Conservation (phyloP, 805 yeast species). For the Huiozyma sinensis region DNA sequence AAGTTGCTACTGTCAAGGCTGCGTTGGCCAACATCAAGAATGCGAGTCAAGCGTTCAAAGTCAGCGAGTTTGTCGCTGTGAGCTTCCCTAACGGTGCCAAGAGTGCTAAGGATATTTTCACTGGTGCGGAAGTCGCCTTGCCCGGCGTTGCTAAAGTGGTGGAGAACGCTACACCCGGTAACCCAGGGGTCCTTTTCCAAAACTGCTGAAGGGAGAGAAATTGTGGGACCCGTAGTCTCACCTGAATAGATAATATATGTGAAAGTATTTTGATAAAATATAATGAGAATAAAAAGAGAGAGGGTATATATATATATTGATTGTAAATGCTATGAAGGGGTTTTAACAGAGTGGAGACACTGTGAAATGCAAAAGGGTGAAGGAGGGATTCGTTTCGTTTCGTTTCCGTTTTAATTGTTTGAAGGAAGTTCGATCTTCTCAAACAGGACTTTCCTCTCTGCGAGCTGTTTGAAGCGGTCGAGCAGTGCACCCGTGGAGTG, state of each 20-base stretch:
- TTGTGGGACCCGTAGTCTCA: neutral
- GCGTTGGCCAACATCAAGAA: constrained; percentile 47
- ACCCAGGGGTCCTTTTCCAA: constrained; percentile 73
- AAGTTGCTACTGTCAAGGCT: constrained; percentile 51
- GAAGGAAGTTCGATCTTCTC: constrained; percentile 18
- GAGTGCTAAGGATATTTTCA: constrained; percentile 51
- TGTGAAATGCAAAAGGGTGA: neutral
- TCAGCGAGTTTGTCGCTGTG: constrained; percentile 50
- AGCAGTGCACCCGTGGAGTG: constrained; percentile 13
- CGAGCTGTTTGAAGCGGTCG: constrained; percentile 10
- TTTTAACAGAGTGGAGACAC: neutral
- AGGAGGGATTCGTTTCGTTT: too few species aligned
- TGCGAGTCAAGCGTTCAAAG: constrained; percentile 50
- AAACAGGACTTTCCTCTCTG: constrained; percentile 14
- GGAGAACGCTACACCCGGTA: constrained; percentile 84
- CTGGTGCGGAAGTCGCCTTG: constrained; percentile 62
- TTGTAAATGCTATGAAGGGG: neutral
- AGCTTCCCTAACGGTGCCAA: constrained; percentile 52
- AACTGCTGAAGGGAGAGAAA: constrained; percentile 35
- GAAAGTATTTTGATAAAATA: neutral
- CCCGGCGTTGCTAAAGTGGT: constrained; percentile 52
- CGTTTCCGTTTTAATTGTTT: constrained; percentile 14
- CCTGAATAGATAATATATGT: neutral
- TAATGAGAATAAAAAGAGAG: neutral
- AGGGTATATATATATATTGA: neutral